These are phyloP conservation scores for Metschnikowia rubicola DNA, from an alignment of 805 yeast species.

Conservation along the genomic window DNA sequence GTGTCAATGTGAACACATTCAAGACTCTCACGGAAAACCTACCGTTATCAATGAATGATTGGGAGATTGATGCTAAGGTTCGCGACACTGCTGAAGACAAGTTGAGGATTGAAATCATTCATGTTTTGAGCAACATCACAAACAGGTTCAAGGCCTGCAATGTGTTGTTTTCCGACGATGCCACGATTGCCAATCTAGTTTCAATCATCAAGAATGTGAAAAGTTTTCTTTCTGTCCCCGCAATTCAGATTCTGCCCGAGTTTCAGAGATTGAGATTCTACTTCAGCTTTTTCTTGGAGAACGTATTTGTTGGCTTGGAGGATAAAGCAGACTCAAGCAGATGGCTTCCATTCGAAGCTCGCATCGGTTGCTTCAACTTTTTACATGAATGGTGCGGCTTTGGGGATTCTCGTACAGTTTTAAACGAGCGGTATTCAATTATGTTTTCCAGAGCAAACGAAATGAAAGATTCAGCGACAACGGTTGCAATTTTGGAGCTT, in stretches of 20 bases:
- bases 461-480: constrained; percentile 42
- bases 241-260: constrained; percentile 61
- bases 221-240: constrained; percentile 50
- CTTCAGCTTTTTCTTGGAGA: constrained; percentile 79
- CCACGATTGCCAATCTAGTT: constrained; percentile 63
- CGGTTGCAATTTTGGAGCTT: constrained; percentile 75
- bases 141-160: constrained; percentile 53
- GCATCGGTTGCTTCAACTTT: constrained; percentile 76
- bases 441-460: constrained; percentile 48
- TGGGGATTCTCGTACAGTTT: constrained; percentile 60
- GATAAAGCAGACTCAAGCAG: constrained; percentile 36
- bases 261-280: constrained; percentile 77
- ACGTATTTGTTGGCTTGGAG: constrained; percentile 57
- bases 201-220: constrained; percentile 61
- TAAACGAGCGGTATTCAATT: constrained; percentile 61
- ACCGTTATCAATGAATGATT: constrained; percentile 53
- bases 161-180: constrained; percentile 56
- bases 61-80: constrained; percentile 37
- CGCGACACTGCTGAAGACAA: constrained; percentile 37
- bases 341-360: constrained; percentile 83
- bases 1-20: constrained; percentile 86
- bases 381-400: constrained; percentile 94
- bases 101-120: constrained; percentile 72
- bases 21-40: constrained; percentile 74
- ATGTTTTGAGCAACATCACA: constrained; percentile 67